A percentile compares a stretch with the other conserved stretches of the same genome.
Conservation (phyloP, 2,329 filamentous ascomycete species). For the Aspergillus nomiae region DNA sequence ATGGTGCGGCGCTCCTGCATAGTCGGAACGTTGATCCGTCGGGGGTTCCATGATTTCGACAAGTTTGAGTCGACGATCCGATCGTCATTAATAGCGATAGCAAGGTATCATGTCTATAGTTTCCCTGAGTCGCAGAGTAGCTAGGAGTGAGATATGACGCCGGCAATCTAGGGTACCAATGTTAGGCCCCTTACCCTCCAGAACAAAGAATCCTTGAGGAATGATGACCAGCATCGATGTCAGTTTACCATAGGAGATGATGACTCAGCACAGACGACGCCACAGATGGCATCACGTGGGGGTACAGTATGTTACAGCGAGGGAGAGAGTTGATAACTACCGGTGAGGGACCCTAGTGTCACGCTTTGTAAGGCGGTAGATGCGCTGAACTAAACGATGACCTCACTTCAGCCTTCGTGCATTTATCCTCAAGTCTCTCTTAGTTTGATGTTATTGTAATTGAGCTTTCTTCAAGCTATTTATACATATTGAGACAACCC, state of each 20-base stretch:
- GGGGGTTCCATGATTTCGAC: constrained; percentile 31
- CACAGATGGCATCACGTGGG: background rate
- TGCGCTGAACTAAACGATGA: background rate
- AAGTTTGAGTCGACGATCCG: constrained; percentile 20
- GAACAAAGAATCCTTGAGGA: background rate
- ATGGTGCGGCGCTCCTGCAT: constrained; percentile 14
- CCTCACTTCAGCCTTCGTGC: background rate
- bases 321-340: background rate
- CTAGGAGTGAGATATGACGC: background rate
- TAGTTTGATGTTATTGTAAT: too few species aligned
- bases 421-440: background rate
- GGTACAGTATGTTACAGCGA: background rate
- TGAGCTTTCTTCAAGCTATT: background rate
- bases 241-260: background rate
- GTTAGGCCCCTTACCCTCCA: background rate
- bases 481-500: background rate
- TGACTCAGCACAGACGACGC: background rate
- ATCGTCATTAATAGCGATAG: constrained; percentile 21
- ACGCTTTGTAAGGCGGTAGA: background rate
- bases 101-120: constrained; percentile 28
- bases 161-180: background rate
- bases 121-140: background rate
- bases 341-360: background rate
- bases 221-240: background rate
- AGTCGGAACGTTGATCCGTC: constrained; percentile 23